A percentile compares a stretch with the other conserved stretches of the same genome.
Conservation (phyloP, 1,139 yeast genomes). For the Geotrichum phurueaensis region DNA sequence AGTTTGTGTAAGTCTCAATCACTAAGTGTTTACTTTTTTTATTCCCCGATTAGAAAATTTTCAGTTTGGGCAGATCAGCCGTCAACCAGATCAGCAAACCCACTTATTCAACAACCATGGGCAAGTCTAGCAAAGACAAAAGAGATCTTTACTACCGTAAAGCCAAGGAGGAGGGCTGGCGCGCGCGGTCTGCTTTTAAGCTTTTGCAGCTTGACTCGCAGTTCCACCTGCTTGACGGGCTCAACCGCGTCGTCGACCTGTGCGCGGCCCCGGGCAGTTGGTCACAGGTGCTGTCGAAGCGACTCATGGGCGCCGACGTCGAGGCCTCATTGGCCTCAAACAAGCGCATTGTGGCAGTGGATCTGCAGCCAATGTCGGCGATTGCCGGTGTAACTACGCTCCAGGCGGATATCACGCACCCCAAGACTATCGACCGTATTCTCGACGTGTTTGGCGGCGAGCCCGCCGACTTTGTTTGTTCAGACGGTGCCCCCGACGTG, state of each 20-base stretch:
- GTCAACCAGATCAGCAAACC: not conserved
- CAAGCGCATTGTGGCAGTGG: conserved; percentile 86
- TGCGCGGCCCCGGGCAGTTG: conserved; percentile 99
- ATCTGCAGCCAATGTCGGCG: conserved; percentile 95
- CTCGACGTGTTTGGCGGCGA: conserved; percentile 81
- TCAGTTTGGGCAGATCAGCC: not conserved
- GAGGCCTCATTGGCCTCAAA: conserved; percentile 19
- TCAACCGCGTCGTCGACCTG: conserved; percentile 81
- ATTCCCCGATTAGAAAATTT: not conserved
- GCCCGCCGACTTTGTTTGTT: conserved; percentile 89
- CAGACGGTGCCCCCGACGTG: conserved; percentile 98
- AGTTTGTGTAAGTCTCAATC: not conserved
- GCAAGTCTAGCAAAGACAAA: conserved; percentile 92
- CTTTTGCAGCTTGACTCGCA: conserved; percentile 83
- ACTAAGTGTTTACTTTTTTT: not conserved
- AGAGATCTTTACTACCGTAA: conserved; percentile 80
- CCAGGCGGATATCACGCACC: conserved; percentile 97
- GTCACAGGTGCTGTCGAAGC: conserved; percentile 89
- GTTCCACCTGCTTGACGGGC: conserved; percentile 69
- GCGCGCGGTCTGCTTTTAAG: conserved; percentile 95
- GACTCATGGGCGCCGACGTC: conserved; percentile 23
- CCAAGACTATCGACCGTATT: conserved; percentile 71
- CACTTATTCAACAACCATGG: conserved; percentile 48
- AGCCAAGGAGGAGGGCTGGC: conserved; percentile 96
- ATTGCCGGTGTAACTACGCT: conserved; percentile 79